Conservation (phyloP, 805 yeast genomes). For the Kuraishia piskuri region DNA sequence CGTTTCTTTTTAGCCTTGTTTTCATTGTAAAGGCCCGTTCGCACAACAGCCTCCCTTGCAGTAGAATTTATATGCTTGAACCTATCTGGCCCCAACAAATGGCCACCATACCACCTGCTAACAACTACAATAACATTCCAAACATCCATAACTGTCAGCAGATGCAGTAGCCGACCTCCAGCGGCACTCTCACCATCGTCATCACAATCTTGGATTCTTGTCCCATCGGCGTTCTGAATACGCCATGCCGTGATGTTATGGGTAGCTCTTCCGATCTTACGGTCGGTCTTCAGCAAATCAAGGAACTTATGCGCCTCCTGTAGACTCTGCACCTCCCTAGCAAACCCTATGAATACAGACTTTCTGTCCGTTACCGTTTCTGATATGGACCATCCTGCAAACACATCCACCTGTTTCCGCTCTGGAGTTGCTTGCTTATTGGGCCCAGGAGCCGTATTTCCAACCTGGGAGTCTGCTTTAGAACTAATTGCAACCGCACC, state of each 20-base stretch:
- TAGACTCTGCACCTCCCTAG: constrained; percentile 51
- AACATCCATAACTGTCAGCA: constrained; percentile 69
- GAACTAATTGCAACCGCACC: background rate
- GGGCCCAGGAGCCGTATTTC: background rate
- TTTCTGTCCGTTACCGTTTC: constrained; percentile 78
- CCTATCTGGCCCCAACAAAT: constrained; percentile 85
- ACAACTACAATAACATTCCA: constrained; percentile 84
- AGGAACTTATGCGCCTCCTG: constrained; percentile 55
- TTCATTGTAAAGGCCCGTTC: constrained; percentile 38
- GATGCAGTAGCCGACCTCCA: constrained; percentile 77
- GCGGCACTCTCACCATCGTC: constrained; percentile 98
- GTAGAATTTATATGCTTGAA: constrained; percentile 89
- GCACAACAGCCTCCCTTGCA: constrained; percentile 75
- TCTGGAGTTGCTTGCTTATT: background rate
- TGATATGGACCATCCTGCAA: constrained; percentile 70
- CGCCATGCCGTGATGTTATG: constrained; percentile 91
- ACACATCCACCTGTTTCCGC: constrained; percentile 23
- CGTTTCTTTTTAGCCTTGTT: constrained; percentile 9
- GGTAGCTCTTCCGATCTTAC: constrained; percentile 54
- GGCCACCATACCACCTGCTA: constrained; percentile 90
- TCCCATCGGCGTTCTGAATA: constrained; percentile 46
- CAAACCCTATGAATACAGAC: constrained; percentile 77
- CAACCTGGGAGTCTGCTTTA: background rate
- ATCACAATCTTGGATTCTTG: constrained; percentile 74
- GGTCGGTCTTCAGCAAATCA: constrained; percentile 48